Conservation (phyloP, 495 filamentous ascomycete genomes). For the Daldinia decipiens region DNA sequence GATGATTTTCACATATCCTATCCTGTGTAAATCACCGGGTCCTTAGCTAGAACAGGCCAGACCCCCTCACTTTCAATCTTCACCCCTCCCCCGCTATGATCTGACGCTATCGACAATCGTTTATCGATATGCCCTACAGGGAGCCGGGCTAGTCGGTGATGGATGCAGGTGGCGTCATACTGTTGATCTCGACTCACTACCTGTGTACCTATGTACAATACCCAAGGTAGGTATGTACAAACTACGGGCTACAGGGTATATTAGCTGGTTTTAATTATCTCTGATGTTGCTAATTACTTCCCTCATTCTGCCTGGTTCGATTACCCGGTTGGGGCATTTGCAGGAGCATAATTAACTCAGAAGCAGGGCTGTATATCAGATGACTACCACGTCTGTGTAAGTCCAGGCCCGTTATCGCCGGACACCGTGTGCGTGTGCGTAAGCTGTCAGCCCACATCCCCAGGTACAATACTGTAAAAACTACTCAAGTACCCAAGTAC, state of each 20-base stretch:
- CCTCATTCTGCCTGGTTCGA: slow-evolving; percentile 25
- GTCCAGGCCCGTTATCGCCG: slow-evolving; percentile 37
- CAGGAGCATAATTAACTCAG: slow-evolving; percentile 41
- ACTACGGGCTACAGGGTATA: slow-evolving; percentile 21
- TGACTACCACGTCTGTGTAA: slow-evolving; percentile 26
- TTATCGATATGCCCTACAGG: slow-evolving; percentile 47
- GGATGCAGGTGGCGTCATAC: slow-evolving; percentile 38
- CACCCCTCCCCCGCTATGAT: slow-evolving; percentile 44
- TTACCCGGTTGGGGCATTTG: slow-evolving; percentile 34
- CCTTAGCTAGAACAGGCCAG: slow-evolving; percentile 1
- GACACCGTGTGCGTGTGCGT: slow-evolving; percentile 28
- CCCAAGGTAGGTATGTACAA: too few relatives aligned
- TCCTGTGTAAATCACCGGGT: neutral
- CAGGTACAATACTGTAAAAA: slow-evolving; percentile 14
- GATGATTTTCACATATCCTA: neutral
- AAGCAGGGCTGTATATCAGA: slow-evolving; percentile 39
- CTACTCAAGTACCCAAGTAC: too few relatives aligned
- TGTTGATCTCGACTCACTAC: slow-evolving; percentile 30
- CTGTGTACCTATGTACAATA: too few relatives aligned
- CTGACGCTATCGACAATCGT: slow-evolving; percentile 30
- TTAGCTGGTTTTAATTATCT: slow-evolving; percentile 38
- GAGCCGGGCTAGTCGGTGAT: slow-evolving; percentile 36
- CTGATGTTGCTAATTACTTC: slow-evolving; percentile 37
- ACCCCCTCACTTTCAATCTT: slow-evolving; percentile 13
- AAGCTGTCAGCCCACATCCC: slow-evolving; percentile 29